Evolutionary conservation across 768 basidiomycete species (phyloP).

Genomic region (Clavulina sp.): DNA sequence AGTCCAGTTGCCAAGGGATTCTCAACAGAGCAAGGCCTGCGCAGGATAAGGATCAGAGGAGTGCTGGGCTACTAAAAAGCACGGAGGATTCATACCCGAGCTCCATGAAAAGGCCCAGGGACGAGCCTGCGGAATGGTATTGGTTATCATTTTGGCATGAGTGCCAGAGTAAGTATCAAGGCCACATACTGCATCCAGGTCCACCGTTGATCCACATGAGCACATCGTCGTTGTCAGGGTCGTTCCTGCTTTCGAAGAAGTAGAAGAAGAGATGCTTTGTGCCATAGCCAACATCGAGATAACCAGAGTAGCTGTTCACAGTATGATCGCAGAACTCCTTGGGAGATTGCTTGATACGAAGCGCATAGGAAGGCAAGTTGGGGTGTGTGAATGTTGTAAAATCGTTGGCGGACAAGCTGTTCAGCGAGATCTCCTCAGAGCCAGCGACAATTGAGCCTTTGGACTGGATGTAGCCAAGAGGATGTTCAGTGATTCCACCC

Average conservation of each 20-base stretch:
- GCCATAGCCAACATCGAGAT: conserved; percentile 32
- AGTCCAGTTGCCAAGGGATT: no score
- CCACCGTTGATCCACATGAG: conserved; percentile 11
- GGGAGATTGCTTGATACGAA: background rate
- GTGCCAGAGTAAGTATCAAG: background rate
- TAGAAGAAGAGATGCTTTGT: conserved; percentile 52
- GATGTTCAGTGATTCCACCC: background rate
- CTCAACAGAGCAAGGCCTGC: no score
- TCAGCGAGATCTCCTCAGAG: background rate
- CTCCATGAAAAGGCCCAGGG: conserved; percentile 57
- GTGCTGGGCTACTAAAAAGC: no score
- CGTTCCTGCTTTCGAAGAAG: conserved; percentile 52
- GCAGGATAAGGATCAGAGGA: conserved; percentile 31
- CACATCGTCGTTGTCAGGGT: conserved; percentile 25
- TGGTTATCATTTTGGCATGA: no score
- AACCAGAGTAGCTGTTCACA: no score
- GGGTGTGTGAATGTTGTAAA: background rate
- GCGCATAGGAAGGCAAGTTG: background rate
- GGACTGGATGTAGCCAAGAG: background rate
- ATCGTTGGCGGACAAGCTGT: background rate
- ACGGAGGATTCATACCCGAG: no score
- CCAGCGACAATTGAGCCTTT: background rate
- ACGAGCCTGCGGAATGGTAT: conserved; percentile 40
- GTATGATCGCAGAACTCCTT: no score
- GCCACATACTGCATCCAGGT: background rate